Evolutionary conservation across 2,329 filamentous ascomycete species (phyloP).

Genomic region (Orbilia quercus): DNA sequence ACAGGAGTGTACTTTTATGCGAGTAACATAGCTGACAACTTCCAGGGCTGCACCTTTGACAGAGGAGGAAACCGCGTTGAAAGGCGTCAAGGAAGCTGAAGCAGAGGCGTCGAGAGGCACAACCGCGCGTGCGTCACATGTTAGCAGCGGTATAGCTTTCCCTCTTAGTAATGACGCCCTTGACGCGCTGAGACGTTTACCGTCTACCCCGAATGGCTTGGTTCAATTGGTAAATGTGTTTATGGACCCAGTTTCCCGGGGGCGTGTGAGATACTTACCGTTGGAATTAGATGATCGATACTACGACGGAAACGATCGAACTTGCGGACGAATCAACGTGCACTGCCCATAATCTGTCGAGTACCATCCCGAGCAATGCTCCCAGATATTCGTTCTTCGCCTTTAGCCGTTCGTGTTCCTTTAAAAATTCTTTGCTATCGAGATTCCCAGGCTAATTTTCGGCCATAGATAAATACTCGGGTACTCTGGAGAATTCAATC

Average conservation of each 20-base stretch:
- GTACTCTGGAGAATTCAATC: constrained; percentile 69
- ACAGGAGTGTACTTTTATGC: background rate
- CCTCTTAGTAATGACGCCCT: constrained; percentile 73
- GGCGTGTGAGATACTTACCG: background rate
- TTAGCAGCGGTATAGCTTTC: constrained; percentile 67
- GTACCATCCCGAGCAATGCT: constrained; percentile 73
- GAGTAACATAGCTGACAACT: constrained; percentile 2
- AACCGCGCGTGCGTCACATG: constrained; percentile 68
- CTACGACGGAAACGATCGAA: constrained; percentile 75
- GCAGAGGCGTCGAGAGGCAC: constrained; percentile 78
- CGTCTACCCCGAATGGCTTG: constrained; percentile 67
- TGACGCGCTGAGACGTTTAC: constrained; percentile 72
- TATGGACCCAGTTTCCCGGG: background rate
- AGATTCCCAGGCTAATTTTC: background rate
- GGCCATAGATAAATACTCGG: constrained; percentile 67
- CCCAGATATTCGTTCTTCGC: constrained; percentile 83
- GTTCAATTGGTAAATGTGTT: constrained; percentile 73
- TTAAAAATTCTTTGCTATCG: constrained; percentile 2
- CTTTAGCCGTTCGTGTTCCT: constrained; percentile 64
- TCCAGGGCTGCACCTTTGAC: constrained; percentile 74
- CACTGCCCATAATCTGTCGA: constrained; percentile 70
- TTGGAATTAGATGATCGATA: constrained; percentile 74
- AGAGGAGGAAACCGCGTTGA: constrained; percentile 78
- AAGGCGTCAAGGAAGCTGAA: constrained; percentile 79
- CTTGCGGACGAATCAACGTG: constrained; percentile 69